Evolutionary conservation across 2,329 filamentous ascomycete species (phyloP).

Genomic region (Calonectria pteridis): DNA sequence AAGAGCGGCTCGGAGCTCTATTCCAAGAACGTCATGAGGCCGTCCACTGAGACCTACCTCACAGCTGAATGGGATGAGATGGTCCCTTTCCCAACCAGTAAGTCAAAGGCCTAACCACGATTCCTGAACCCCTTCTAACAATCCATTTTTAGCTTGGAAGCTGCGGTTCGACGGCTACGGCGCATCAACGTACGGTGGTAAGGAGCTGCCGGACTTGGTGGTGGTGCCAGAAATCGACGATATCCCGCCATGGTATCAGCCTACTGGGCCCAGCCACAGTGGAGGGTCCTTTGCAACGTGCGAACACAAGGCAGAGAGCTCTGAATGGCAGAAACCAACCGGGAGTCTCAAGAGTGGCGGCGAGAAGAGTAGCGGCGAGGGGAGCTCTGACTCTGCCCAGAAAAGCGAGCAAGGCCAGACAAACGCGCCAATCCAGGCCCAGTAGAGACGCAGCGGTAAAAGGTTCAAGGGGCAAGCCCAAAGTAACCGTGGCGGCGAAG

Average conservation of each 20-base stretch:
- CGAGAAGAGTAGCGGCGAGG: too few relatives aligned
- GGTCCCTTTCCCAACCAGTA: conserved; percentile 36
- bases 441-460: not conserved
- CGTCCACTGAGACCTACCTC: conserved; percentile 29
- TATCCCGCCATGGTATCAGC: conserved; percentile 10
- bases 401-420: too few relatives aligned
- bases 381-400: too few relatives aligned
- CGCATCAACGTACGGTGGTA: conserved; percentile 15
- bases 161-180: conserved; percentile 31
- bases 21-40: conserved; percentile 23
- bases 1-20: not conserved
- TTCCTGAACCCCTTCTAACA: not conserved
- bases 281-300: not conserved
- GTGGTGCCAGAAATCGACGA: not conserved
- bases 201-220: not conserved
- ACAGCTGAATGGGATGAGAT: conserved; percentile 39
- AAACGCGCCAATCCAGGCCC: not conserved
- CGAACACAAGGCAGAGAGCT: not conserved
- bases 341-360: too few relatives aligned
- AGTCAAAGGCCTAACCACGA: not conserved
- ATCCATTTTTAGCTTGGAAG: conserved; percentile 22
- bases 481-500: not conserved
- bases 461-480: not conserved
- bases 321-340: not conserved
- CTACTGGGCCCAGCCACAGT: not conserved